Base-by-base conservation (phyloP, 257 asterid species). In the Solanum phureja region DNA sequence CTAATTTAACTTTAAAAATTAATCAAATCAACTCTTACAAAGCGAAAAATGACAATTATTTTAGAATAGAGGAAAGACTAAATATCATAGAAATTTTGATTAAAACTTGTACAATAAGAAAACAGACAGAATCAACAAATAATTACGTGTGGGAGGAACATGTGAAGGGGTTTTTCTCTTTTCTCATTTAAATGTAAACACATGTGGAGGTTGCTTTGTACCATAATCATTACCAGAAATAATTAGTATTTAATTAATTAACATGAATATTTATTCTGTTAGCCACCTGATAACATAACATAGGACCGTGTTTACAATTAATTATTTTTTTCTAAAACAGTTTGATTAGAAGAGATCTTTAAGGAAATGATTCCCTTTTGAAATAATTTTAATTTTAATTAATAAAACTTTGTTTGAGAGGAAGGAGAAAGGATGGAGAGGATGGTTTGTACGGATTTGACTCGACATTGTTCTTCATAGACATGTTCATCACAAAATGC, bases 401-500 rank as follows among this genome's bases (percentile, higher is more conserved):
- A 58, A 85, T 83, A 68, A 86, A 87, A 66, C 31, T 81, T 18
- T 74, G 81, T 83, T 38, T 27, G 72, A 10, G 68, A 83, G 84
- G 89, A 88, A 88, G 58, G 83, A 71, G 85, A 88, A 84, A 38
- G 88, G 91, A 88, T 56, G 86, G 90, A 84, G 88, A 72, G 69
- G 66, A 79, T 84, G 75, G 16, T 37, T 42, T 86, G 92, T 90
- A 92, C 94, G 90, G 91, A 89, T 79, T 88, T 84, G 91, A 89
- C 91, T 90, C 86, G 86, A 89, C 92, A 88, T 11, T 64, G 66
- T 83, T 88, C 90, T 52, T 52, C 10, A 52, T 52, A 52, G 23
- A 18, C 62, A 52, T 52, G 62, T 60, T 72, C 89, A 19, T 87
- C 4, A 21, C 40, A 87, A 10, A 29, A 8, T 86, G 77, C 83